These are phyloP conservation scores for Aspergillus udagawae DNA, from an alignment of 2,329 filamentous ascomycete genomes.

Conservation along the genomic window DNA sequence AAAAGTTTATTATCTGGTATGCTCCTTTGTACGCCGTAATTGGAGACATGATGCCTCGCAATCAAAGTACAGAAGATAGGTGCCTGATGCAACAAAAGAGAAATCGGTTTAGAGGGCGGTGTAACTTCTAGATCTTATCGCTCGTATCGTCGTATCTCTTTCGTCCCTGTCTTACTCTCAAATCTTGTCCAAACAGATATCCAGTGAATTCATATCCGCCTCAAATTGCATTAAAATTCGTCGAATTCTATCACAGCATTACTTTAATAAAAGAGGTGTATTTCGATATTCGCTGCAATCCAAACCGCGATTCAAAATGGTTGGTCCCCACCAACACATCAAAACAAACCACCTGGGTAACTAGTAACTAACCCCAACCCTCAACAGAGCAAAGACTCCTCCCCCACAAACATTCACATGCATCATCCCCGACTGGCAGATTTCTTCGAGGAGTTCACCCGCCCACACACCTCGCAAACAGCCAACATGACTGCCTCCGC, in stretches of 20 bases:
- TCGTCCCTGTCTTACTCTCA: background rate
- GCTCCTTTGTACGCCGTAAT: background rate
- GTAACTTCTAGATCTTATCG: background rate
- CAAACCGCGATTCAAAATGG: constrained; percentile 20
- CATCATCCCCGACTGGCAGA: constrained; percentile 46
- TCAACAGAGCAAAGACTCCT: constrained; percentile 48
- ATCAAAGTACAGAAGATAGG: background rate
- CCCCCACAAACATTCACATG: constrained; percentile 47
- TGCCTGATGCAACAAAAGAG: background rate
- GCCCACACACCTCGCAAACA: constrained; percentile 37
- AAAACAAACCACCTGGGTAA: background rate
- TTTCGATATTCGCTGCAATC: background rate
- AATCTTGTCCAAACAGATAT: background rate
- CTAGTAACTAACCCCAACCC: constrained; percentile 1
- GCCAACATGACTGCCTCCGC: constrained; percentile 8
- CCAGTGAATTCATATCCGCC: background rate
- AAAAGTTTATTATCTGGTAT: background rate
- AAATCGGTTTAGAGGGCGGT: background rate
- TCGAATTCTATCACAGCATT: background rate
- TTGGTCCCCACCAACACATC: constrained; percentile 4
- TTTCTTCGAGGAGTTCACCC: constrained; percentile 49
- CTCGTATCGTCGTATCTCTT: no score
- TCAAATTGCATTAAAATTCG: background rate
- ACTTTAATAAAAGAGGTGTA: no score
- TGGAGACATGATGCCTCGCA: background rate